Base-by-base conservation (phyloP, 1,284 basidiomycete genomes). In the Sporisorium graminicola region DNA sequence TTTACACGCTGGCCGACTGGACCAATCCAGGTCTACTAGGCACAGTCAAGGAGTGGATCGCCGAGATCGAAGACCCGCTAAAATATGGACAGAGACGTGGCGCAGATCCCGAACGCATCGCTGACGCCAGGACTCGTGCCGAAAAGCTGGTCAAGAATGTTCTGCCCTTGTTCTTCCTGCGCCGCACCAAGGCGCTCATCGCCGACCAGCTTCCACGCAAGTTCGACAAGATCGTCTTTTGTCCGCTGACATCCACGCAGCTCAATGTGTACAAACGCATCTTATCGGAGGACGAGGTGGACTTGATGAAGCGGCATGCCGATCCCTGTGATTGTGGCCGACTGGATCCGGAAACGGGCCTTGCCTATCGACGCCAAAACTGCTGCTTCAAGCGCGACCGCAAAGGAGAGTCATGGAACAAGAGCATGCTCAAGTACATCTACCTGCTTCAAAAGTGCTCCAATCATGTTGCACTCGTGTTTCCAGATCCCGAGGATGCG, bases 161-260 rank as follows among this genome's bases (percentile, higher is more conserved):
- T 20, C 81, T 95, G 2, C 94, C 93, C 0, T 86, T 88, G 14
- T 92, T 91, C 84, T 94, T 94, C 86, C 86, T 94, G 40, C 88
- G 94, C 78, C 89, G 93, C 82, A 94, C 92, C 16, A 95, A 94
- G 79, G 89, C 91, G 35, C 90, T 94, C 43, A 94, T 95, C 56
- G 90, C 89, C 65, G 86, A 91, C 56, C 92, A 94, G 90, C 88
- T 95, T 14, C 94, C 94, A 0, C 87, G 88, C 73, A 95, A 95
- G 87, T 89, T 88, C 0, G 94, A 95, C 78, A 88, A 93, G 80
- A 91, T 95, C n/a, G 92, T 94, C 7, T 94, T 95, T 81, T 95
- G 94, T 82, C 93, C 93, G 18, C 86, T 95, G 51, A 92, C 92
- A 0, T 66, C 86, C 0, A 88, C 87, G 40, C 94, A 95, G 84